Evolutionary conservation across 306 rosid genomes (phyloP).

Genomic region (Sophora flavescens): DNA sequence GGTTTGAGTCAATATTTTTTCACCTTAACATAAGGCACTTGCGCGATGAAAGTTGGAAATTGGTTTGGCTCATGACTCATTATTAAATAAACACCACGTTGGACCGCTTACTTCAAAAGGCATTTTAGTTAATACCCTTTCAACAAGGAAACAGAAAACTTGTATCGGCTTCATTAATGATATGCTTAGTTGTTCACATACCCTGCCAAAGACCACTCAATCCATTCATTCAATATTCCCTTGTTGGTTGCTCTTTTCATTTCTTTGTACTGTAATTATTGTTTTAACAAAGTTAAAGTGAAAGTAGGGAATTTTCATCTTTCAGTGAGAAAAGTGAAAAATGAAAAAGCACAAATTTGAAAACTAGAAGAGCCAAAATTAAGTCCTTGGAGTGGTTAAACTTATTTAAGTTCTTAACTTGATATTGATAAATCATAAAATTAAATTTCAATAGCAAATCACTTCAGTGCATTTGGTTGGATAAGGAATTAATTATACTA

Average conservation of each 20-base stretch:
- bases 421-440: background rate
- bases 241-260: constrained; percentile 33
- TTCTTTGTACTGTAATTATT: constrained; percentile 30
- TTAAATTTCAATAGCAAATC: constrained; percentile 1
- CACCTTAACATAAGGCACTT: background rate
- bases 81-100: constrained; percentile 41
- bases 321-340: constrained; percentile 26
- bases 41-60: constrained; percentile 17
- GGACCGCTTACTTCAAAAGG: constrained; percentile 49
- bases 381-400: background rate
- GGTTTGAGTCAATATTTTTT: too few relatives aligned
- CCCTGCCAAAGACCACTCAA: constrained; percentile 47
- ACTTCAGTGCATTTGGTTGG: background rate
- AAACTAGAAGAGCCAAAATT: constrained; percentile 38
- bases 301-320: constrained; percentile 42
- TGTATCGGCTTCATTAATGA: constrained; percentile 44
- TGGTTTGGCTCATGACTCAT: background rate
- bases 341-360: constrained; percentile 6
- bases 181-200: constrained; percentile 56
- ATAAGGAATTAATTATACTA: background rate
- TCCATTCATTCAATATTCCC: constrained; percentile 41
- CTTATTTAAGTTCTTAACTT: constrained; percentile 2
- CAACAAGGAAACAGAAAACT: constrained; percentile 28
- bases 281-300: constrained; percentile 45
- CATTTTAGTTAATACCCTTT: constrained; percentile 42